Percentiles rank a stretch among this genome's conserved stretches.
These are phyloP conservation scores for Colletotrichum euphorbiae DNA, from an alignment of 2,329 filamentous ascomycete genomes.

Conservation along the genomic window DNA sequence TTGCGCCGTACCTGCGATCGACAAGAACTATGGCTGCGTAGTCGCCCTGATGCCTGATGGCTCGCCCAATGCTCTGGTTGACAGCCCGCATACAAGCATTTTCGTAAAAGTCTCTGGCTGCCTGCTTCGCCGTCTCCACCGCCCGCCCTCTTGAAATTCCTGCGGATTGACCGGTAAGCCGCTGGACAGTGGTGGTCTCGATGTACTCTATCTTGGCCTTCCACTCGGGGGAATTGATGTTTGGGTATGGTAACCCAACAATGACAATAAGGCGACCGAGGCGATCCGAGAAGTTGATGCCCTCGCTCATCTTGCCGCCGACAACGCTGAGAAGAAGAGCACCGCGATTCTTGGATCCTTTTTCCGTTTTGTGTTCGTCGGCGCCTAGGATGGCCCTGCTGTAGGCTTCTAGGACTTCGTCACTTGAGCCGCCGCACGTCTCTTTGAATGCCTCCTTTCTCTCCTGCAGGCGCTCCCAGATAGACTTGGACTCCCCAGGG, in stretches of 20 bases:
- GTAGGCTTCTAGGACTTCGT: constrained; percentile 81
- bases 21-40: constrained; percentile 91
- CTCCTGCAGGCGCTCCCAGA: constrained; percentile 69
- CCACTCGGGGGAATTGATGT: constrained; percentile 90
- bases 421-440: constrained; percentile 65
- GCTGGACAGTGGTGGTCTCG: constrained; percentile 66
- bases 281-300: constrained; percentile 96
- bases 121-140: constrained; percentile 58
- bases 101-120: constrained; percentile 86
- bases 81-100: constrained; percentile 97
- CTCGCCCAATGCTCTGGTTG: constrained; percentile 94
- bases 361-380: constrained; percentile 9
- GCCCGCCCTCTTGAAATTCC: constrained; percentile 47
- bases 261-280: constrained; percentile 91
- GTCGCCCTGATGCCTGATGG: constrained; percentile 87
- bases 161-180: constrained; percentile 48
- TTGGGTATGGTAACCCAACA: constrained; percentile 93
- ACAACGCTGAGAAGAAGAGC: constrained; percentile 91
- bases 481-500: constrained; percentile 48
- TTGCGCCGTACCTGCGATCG: constrained; percentile 81
- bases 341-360: constrained; percentile 58
- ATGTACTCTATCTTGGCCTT: constrained; percentile 91
- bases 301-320: constrained; percentile 94
- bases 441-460: constrained; percentile 75
- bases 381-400: constrained; percentile 71